A percentile compares a stretch with the other conserved stretches of the same genome.
phyloP scores from a whole-genome alignment of 2,329 filamentous ascomycete species.

The Clarireedia sp. region DNA sequence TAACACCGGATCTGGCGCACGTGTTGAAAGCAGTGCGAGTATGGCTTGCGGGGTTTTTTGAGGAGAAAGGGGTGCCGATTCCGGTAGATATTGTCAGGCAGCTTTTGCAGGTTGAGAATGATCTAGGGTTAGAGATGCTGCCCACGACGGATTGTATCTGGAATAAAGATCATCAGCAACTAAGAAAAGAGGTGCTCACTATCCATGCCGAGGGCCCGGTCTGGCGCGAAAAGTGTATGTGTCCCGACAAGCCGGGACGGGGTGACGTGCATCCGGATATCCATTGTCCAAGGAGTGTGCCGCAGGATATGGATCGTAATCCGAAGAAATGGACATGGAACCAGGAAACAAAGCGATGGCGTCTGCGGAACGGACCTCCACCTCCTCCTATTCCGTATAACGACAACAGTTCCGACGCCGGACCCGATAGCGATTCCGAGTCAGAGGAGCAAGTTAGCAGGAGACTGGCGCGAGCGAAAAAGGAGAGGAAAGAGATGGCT shows the following conservation, averaged over 20 bases:
- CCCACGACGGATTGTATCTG: constrained; percentile 10
- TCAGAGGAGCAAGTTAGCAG: background rate
- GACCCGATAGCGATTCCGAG: background rate
- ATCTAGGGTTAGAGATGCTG: background rate
- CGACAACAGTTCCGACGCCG: background rate
- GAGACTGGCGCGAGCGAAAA: background rate
- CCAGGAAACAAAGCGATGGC: background rate
- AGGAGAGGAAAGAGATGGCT: constrained; percentile 29
- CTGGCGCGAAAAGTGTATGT: background rate
- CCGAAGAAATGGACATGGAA: constrained; percentile 1
- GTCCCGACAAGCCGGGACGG: background rate
- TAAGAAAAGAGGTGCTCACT: constrained; percentile 7
- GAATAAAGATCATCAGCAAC: constrained; percentile 13
- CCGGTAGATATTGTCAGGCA: background rate
- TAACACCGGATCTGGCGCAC: background rate
- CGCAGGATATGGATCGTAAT: background rate
- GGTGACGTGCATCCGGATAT: background rate
- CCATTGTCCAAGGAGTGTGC: background rate
- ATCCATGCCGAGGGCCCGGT: background rate
- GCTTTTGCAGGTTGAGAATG: background rate
- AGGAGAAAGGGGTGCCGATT: background rate
- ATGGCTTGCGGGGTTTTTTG: background rate
- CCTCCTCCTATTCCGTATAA: background rate
- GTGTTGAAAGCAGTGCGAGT: constrained; percentile 1
- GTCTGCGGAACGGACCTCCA: too few relatives aligned